These are phyloP conservation scores for Casuarina equisetifolia DNA, from an alignment of 306 rosid genomes.

Conservation along the genomic window DNA sequence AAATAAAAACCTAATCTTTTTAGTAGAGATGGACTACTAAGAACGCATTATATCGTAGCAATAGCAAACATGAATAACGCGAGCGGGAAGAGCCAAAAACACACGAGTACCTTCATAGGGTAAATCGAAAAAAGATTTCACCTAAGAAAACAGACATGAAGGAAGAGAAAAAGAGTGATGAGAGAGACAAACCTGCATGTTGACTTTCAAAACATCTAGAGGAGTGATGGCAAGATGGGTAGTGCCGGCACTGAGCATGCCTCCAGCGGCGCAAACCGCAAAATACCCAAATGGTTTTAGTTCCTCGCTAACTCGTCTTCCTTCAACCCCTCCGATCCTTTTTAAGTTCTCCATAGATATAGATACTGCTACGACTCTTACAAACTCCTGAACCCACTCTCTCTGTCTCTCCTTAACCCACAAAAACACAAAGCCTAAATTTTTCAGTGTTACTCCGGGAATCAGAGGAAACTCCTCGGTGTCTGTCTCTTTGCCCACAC, in stretches of 20 bases:
- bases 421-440: not conserved
- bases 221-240: slow-evolving; percentile 58
- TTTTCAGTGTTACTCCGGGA: not conserved
- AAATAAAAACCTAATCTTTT: no score
- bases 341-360: not conserved
- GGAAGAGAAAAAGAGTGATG: not conserved
- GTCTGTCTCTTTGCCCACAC: not conserved
- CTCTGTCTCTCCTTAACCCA: not conserved
- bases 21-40: not conserved
- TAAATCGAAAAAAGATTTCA: not conserved
- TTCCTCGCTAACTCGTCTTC: slow-evolving; percentile 33
- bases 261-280: slow-evolving; percentile 52
- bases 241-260: slow-evolving; percentile 67
- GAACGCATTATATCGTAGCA: not conserved
- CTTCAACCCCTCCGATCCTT: slow-evolving; percentile 19
- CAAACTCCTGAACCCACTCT: not conserved
- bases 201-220: slow-evolving; percentile 53
- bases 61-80: no score
- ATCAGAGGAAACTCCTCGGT: not conserved
- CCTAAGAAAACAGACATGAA: not conserved
- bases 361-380: not conserved
- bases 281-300: slow-evolving; percentile 43
- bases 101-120: not conserved
- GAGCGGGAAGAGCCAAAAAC: not conserved
- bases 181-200: slow-evolving; percentile 17